Base-by-base conservation (phyloP, 306 rosid species). In the Herpetospermum pedunculosum region DNA sequence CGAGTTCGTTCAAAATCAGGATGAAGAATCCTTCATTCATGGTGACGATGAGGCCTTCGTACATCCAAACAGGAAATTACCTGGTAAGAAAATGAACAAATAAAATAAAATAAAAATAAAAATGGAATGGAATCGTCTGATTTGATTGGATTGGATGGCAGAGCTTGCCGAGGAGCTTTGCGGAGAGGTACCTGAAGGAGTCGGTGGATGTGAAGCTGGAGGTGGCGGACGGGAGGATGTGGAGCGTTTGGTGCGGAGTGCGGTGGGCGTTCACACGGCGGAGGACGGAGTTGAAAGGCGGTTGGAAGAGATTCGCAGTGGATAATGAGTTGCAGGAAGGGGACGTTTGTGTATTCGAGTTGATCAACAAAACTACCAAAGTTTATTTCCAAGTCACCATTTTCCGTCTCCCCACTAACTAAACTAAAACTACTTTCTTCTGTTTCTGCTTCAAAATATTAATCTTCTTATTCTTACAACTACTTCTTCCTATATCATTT, bases 41-140 rank as follows among this genome's bases (percentile, higher is more conserved):
- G 69, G 69, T 62, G 26, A 62, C 69, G 14, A 62, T 62, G 69
- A 62, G 69, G 46, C 69, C 69, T 16, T 62, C 69, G 3, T 62
- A 62, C 69, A 62, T 62, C 28, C 69, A 62, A 32, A 32, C 69
- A 34, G 69, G 69, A n/a, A 35, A 62, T 34, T 62, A n/a, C 4
- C 7, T 62, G 69, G 69, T 62, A 62, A 62, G 40, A 58, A 3
- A n/a, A n/a, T n/a, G n/a, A n/a, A n/a, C n/a, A n/a, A n/a, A n/a
- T 2, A 52, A 21, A 21, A 35, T 3, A 46, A 26, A 4, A 25
- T 1, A 3, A 12, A 59, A 12, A 16, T 5, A 5, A 5, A 40
- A 37, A 16, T 14, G 13, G 5, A 44, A 12, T 55, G 1, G 1
- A 26, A 4, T 1, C 1, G 41, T 13, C 3, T 44, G 49, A 44